Conservation (phyloP, 2,329 filamentous ascomycete genomes). For the Neurospora sp. region DNA sequence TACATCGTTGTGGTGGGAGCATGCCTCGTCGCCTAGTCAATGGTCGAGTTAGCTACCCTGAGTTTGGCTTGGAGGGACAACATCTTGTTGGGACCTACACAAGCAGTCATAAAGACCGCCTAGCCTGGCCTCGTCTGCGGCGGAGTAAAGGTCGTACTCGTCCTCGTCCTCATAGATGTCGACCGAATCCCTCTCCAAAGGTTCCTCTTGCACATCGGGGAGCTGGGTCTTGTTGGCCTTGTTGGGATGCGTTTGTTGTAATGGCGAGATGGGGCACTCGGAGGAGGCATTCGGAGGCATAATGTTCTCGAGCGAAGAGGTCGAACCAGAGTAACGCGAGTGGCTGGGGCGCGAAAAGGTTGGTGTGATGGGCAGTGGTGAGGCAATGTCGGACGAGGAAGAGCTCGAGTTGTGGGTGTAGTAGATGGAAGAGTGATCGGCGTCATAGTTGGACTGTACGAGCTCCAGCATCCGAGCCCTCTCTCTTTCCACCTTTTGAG, state of each 20-base stretch:
- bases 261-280: slow-evolving; percentile 48
- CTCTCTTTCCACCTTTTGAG: slow-evolving; percentile 43
- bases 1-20: slow-evolving; percentile 43
- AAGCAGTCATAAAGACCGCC: slow-evolving; percentile 54
- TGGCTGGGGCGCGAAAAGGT: slow-evolving; percentile 54
- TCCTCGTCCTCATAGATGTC: slow-evolving; percentile 38
- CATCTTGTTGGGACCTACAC: slow-evolving; percentile 46
- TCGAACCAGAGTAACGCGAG: slow-evolving; percentile 56
- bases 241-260: slow-evolving; percentile 25
- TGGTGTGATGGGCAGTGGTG: slow-evolving; percentile 62
- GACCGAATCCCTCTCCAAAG: slow-evolving; percentile 57
- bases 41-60: neutral
- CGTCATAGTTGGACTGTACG: slow-evolving; percentile 17
- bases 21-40: slow-evolving; percentile 49
- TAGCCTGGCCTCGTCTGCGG: neutral
- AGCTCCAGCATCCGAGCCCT: slow-evolving; percentile 28
- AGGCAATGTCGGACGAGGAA: slow-evolving; percentile 46
- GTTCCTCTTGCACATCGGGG: slow-evolving; percentile 79
- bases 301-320: slow-evolving; percentile 64
- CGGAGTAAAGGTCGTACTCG: slow-evolving; percentile 24
- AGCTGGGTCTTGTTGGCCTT: slow-evolving; percentile 54
- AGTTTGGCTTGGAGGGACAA: neutral
- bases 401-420: slow-evolving; percentile 45
- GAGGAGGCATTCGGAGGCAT: slow-evolving; percentile 21
- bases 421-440: slow-evolving; percentile 30